Percentiles rank a stretch among this genome's conserved stretches.
Conservation (phyloP, 129 eudicot genomes). For the Saposhnikovia divaricata region DNA sequence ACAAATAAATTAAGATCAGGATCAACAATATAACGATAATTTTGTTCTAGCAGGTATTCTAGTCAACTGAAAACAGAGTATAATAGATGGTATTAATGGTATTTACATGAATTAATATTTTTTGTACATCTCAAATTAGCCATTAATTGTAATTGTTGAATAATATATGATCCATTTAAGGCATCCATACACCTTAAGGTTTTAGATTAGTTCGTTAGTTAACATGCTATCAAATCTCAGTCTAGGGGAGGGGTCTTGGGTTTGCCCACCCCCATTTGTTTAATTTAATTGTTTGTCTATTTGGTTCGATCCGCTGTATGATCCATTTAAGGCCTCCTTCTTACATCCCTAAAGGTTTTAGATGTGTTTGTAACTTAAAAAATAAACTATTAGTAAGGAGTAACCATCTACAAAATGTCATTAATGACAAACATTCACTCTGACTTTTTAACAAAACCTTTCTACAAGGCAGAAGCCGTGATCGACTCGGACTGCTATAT, state of each 20-base stretch:
- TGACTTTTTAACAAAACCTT: not conserved
- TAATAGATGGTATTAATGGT: not conserved
- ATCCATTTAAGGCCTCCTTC: no score
- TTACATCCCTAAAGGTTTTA: no score
- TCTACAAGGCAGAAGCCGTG: not conserved
- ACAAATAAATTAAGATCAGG: slow-evolving; percentile 5
- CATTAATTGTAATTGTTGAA: not conserved
- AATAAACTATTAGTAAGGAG: not conserved
- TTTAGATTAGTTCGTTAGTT: no score
- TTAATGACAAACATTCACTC: not conserved
- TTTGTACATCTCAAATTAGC: not conserved
- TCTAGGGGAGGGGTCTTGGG: no score
- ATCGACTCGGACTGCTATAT: not conserved
- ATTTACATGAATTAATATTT: not conserved
- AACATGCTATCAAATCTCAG: no score
- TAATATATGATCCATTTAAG: no score
- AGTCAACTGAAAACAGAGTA: not conserved
- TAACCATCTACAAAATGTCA: not conserved
- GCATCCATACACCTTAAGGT: no score
- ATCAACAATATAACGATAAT: not conserved
- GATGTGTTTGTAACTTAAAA: no score
- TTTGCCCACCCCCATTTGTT: no score
- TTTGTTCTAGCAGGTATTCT: not conserved
- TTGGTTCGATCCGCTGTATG: no score
- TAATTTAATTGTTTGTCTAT: no score